Evolutionary conservation across 2,329 filamentous ascomycete genomes (phyloP), one percentile per base, ranked within the genome.

Genomic region (Bipolaris zeicola): DNA sequence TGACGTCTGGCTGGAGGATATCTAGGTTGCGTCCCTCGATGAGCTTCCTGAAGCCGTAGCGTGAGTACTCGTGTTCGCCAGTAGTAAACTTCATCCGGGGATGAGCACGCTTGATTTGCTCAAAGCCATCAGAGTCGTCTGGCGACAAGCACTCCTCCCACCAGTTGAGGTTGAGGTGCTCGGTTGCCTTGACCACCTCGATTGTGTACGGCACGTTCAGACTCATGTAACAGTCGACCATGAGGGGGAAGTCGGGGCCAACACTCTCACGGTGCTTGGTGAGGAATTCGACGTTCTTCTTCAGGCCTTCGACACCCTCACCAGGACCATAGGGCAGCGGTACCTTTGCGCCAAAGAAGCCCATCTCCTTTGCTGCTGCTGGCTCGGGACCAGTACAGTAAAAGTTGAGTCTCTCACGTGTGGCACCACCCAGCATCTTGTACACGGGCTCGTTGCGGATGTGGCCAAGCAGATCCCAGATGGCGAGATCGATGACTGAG

Each of bases 191-290:
- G 58, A 90, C 93, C 22, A 97, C 83, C 77, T 96, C 89, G 66
- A 97, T 96, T 3, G 91, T 96, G 79, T 97, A 97, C 1, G 90
- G 81, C 24, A 97, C 93, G 69, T 93, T 96, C 70, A 97, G 81
- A 65, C 90, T 93, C 93, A 97, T 97, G 79, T 96, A 97, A 82
- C 93, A 97, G 79, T 97, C 93, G 5, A 97, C 93, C 82, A 96
- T 93, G 64, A 97, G 83, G 43, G 93, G 93, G 75, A 95, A 97
- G 75, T 96, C 90, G 0, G 92, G 90, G 0, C 93, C 93, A 41
- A 97, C 89, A 52, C 86, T 86, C 72, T 92, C 90, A 52, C 92
- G 87, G 77, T 96, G 91, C 77, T 91, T 89, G 65, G 89, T 87
- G 47, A 97, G 84, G 74, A 93, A 97, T 74, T 92, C 92, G 52